A percentile compares a stretch with the other conserved stretches of the same genome.
Evolutionary conservation across 2,329 filamentous ascomycete genomes (phyloP).

Genomic region (Camillea tinctor): DNA sequence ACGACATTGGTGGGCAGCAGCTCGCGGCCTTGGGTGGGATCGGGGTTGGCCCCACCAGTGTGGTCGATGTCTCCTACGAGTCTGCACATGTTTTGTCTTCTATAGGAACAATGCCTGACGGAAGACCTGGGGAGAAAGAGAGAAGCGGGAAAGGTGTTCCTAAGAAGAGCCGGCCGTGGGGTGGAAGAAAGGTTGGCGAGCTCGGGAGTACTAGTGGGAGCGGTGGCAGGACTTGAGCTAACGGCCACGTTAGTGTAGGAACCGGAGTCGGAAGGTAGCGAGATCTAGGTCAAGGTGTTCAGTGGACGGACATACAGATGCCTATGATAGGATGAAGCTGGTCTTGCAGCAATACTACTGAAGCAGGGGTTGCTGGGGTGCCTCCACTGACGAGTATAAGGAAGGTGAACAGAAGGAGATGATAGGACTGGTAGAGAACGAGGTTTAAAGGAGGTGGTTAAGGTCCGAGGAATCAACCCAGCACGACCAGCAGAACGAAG

Average conservation of each 20-base stretch:
- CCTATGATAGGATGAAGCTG: neutral
- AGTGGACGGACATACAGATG: neutral
- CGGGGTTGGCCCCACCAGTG: constrained; percentile 55
- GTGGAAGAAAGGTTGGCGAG: constrained; percentile 14
- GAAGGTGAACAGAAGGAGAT: constrained; percentile 9
- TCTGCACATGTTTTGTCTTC: constrained; percentile 70
- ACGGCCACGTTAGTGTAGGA: constrained; percentile 15
- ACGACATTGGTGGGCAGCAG: constrained; percentile 90
- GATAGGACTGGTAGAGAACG: constrained; percentile 21
- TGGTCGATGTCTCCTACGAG: constrained; percentile 54
- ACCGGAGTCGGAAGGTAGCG: neutral
- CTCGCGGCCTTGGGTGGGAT: constrained; percentile 62
- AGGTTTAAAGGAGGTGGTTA: constrained; percentile 18
- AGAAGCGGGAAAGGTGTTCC: constrained; percentile 12
- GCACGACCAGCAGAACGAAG: constrained; percentile 23
- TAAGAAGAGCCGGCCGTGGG: constrained; percentile 16
- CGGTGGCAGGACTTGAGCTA: constrained; percentile 9
- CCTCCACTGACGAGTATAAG: constrained; percentile 14
- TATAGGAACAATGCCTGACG: constrained; percentile 65
- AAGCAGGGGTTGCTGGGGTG: constrained; percentile 13
- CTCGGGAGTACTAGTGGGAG: constrained; percentile 6
- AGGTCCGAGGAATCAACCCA: constrained; percentile 25
- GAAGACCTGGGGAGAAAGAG: constrained; percentile 15
- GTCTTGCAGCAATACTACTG: constrained; percentile 17
- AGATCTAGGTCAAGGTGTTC: constrained; percentile 6